These are phyloP conservation scores for Trichosporon sp. DNA, from an alignment of 1,284 basidiomycete genomes.

Conservation along the genomic window DNA sequence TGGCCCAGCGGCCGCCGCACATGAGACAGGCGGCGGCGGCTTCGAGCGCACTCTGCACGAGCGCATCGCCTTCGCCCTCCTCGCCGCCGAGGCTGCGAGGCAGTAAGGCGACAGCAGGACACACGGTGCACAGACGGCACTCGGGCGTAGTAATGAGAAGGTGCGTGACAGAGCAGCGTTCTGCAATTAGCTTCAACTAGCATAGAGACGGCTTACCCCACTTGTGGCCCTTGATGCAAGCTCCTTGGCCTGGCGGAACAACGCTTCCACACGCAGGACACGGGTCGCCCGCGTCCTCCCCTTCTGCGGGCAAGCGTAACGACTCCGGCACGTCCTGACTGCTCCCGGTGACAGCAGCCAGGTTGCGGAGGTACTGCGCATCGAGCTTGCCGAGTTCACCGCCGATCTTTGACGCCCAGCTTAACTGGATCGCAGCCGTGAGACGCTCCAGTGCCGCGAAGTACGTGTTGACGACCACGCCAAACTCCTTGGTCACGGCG, in stretches of 20 bases:
- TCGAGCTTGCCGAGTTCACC: slow-evolving; percentile 1
- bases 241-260: slow-evolving; percentile 2
- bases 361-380: slow-evolving; percentile 10
- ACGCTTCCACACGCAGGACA: slow-evolving; percentile 19
- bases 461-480: background rate
- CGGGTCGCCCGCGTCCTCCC: background rate
- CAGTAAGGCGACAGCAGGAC: slow-evolving; percentile 37
- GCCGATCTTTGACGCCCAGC: background rate
- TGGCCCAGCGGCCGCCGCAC: slow-evolving; percentile 44
- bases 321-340: background rate
- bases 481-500: background rate
- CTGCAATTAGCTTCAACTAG: slow-evolving; percentile 12
- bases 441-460: background rate
- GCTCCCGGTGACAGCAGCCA: slow-evolving; percentile 2
- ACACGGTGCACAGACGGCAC: slow-evolving; percentile 40
- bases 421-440: background rate
- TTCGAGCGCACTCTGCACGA: slow-evolving; percentile 30
- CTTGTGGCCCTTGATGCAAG: slow-evolving; percentile 34
- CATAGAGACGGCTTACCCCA: slow-evolving; percentile 46
- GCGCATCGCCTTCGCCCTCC: slow-evolving; percentile 5
- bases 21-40: slow-evolving; percentile 30
- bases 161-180: slow-evolving; percentile 38
- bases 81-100: slow-evolving; percentile 10
- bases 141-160: slow-evolving; percentile 35
- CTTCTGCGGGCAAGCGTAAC: background rate